Evolutionary conservation across 495 filamentous ascomycete species (phyloP), one percentile per base, ranked within the genome.

Genomic region (Penicillium coprophilum): DNA sequence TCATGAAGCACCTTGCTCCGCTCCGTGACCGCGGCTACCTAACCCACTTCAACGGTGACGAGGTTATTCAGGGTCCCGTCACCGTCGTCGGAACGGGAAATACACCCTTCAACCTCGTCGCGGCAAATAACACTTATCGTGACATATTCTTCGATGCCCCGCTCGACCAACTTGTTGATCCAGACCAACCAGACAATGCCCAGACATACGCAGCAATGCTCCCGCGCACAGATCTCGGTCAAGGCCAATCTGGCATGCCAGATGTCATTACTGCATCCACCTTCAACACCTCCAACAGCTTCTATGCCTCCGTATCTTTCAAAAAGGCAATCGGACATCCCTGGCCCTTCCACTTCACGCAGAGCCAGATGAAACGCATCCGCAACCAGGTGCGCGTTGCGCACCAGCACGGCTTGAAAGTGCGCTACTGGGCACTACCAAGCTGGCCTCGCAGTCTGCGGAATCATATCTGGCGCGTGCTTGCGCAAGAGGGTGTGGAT

Each of bases 71-170:
- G 6, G 74, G 87, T 3, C 85, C 86, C 5, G 65, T 96, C 13
- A 96, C 90, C 2, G 82, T 95, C 0, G 85, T 95, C 15, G 89
- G 84, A 8, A 93, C 91, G 1, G 91, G 91, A 8, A 87, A 87
- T 60, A 82, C 89, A 0, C 88, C 90, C 0, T 91, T 94, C 65
- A 79, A 88, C 40, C 63, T 75, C 17, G 69, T 88, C 20, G 72
- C 74, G 21, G 69, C 75, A 21, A 73, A 79, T 46, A 50, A 68
- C 6, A 72, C 74, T 0, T 71, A 77, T 52, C 73, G 85, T 20
- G 79, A 85, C 63, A 79, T 82, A 44, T 88, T 88, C 77, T 87
- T 79, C 66, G 85, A 88, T 57, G 85, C 81, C 0, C 83, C 82
- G 4, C 76, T 87, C 6, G 68, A 75, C 45, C 61, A 64, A 36